phyloP scores from a whole-genome alignment of 1,284 basidiomycete genomes.

The Peniophora sp. region DNA sequence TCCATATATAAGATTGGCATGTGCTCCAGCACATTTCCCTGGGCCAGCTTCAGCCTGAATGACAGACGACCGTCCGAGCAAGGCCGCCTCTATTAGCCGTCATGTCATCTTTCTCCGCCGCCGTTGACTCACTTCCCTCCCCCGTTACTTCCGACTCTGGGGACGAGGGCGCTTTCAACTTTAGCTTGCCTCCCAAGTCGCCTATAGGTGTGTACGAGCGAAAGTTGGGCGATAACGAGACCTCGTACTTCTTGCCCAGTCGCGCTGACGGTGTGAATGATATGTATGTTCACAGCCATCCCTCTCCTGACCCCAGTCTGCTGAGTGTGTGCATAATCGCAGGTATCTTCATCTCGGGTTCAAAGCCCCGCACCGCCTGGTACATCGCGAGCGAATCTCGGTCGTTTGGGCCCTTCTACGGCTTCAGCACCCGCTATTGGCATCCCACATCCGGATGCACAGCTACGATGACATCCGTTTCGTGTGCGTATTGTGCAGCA shows the following conservation, averaged over 20 bases:
- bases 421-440: constrained; percentile 60
- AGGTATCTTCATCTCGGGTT: constrained; percentile 71
- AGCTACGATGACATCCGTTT: constrained; percentile 61
- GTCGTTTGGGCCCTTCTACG: constrained; percentile 65
- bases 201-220: constrained; percentile 27
- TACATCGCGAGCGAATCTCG: constrained; percentile 39
- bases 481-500: constrained; percentile 29
- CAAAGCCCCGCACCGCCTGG: constrained; percentile 32
- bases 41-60: too few species aligned
- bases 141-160: background rate
- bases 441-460: constrained; percentile 49
- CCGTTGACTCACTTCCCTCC: background rate
- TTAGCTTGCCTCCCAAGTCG: background rate
- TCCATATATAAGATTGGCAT: too few species aligned
- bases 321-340: constrained; percentile 1
- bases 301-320: background rate
- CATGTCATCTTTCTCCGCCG: background rate
- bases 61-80: too few species aligned
- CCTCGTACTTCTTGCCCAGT: constrained; percentile 68
- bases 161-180: background rate
- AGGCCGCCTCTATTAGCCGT: too few species aligned
- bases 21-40: too few species aligned
- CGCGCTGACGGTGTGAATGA: constrained; percentile 74
- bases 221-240: constrained; percentile 54
- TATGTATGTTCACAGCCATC: constrained; percentile 41